A percentile compares a stretch with the other conserved stretches of the same genome.
phyloP scores from a whole-genome alignment of 2,329 filamentous ascomycete genomes.

The Ophiostoma angusticollis region DNA sequence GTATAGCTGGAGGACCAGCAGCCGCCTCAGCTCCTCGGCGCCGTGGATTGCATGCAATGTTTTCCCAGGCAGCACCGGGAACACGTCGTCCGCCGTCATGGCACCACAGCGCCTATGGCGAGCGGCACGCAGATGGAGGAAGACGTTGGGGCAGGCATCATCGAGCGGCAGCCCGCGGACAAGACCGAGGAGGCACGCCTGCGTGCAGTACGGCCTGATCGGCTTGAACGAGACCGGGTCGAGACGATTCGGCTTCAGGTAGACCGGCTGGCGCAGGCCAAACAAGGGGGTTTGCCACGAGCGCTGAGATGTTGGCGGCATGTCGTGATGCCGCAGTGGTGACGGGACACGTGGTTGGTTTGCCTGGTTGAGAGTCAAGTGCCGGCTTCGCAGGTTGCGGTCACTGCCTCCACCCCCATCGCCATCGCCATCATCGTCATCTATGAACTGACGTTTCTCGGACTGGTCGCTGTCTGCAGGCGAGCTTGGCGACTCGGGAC shows the following conservation, averaged over 20 bases:
- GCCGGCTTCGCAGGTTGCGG: background rate
- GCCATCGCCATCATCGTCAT: background rate
- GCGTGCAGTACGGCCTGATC: constrained; percentile 4
- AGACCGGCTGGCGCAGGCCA: background rate
- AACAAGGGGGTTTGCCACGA: background rate
- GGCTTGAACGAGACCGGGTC: constrained; percentile 1
- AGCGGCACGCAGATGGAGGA: background rate
- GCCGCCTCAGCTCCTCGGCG: background rate
- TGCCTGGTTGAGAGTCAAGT: background rate
- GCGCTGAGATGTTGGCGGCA: background rate
- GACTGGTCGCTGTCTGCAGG: background rate
- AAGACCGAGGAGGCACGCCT: constrained; percentile 5
- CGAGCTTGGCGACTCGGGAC: background rate
- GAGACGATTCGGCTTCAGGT: background rate
- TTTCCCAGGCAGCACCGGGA: background rate
- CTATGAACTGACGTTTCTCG: background rate
- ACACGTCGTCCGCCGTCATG: background rate
- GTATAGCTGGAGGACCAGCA: background rate
- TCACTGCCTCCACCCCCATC: background rate
- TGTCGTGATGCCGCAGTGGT: background rate
- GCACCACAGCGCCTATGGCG: background rate
- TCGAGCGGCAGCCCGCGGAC: background rate
- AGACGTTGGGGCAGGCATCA: background rate
- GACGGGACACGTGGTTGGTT: background rate
- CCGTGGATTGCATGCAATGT: background rate